These are phyloP conservation scores for Helotiales sp. DNA, from an alignment of 2,329 filamentous ascomycete genomes.

Conservation along the genomic window DNA sequence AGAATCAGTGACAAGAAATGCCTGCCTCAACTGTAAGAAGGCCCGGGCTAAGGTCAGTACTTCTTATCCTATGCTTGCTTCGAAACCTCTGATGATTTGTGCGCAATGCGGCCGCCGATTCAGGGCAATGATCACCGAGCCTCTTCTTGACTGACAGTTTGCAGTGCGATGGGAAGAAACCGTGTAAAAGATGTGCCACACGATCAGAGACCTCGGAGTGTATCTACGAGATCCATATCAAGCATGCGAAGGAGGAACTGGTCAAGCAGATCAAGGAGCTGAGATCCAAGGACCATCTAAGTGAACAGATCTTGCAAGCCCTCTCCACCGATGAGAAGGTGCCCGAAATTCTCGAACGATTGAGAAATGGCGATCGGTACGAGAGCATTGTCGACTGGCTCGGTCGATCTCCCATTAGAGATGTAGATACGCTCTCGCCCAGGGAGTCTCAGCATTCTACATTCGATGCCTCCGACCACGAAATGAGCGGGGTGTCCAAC, in stretches of 20 bases:
- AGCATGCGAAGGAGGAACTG: conserved; percentile 37
- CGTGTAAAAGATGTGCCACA: conserved; percentile 35
- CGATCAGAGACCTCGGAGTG: conserved; percentile 30
- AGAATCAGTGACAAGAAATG: conserved; percentile 37
- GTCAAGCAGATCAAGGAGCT: conserved; percentile 36
- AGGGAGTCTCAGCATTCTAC: conserved; percentile 27
- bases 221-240: conserved; percentile 37
- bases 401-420: conserved; percentile 24
- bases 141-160: conserved; percentile 14
- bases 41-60: conserved; percentile 37
- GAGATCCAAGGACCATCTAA: conserved; percentile 29
- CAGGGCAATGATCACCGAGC: not conserved
- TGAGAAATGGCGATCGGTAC: conserved; percentile 32
- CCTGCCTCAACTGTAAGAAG: conserved; percentile 38
- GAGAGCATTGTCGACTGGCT: conserved; percentile 33
- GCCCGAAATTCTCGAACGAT: conserved; percentile 32
- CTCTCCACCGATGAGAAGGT: conserved; percentile 32
- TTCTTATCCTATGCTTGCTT: not conserved
- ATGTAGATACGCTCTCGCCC: conserved; percentile 27
- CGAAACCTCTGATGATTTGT: not conserved
- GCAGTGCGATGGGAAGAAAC: conserved; percentile 37
- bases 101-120: not conserved
- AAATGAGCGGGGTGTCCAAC: conserved; percentile 22
- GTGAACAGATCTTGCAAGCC: conserved; percentile 33
- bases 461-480: conserved; percentile 29